Evolutionary conservation across 2,329 filamentous ascomycete genomes (phyloP).

Genomic region (Neonectria hederae): DNA sequence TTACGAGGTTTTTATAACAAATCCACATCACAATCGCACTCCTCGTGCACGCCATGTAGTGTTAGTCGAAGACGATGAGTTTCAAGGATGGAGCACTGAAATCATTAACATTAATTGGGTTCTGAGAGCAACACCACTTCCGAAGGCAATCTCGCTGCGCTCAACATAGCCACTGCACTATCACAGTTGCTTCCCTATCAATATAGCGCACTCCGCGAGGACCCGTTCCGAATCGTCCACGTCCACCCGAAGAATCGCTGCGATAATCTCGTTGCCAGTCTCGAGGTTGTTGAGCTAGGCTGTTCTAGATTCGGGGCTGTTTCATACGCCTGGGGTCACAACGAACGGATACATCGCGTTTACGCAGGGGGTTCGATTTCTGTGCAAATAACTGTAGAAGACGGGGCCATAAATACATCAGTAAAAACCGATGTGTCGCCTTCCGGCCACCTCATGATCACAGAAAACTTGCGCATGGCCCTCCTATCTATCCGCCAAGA

Average conservation of each 20-base stretch:
- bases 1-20: no score
- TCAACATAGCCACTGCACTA: not conserved
- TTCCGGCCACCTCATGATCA: not conserved
- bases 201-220: not conserved
- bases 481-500: not conserved
- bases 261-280: not conserved
- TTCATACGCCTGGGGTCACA: not conserved
- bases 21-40: not conserved
- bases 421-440: not conserved
- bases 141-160: not conserved
- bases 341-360: not conserved
- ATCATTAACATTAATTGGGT: not conserved
- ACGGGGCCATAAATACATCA: not conserved
- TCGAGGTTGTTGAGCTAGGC: not conserved
- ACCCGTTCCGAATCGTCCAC: not conserved
- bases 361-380: not conserved
- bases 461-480: not conserved
- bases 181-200: not conserved
- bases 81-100: no score
- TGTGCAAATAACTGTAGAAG: not conserved
- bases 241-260: not conserved
- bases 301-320: not conserved
- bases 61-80: no score
- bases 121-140: not conserved
- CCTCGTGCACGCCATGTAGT: not conserved